phyloP scores from a whole-genome alignment of 2,329 filamentous ascomycete species.

The Aspergillus quadricinctus region DNA sequence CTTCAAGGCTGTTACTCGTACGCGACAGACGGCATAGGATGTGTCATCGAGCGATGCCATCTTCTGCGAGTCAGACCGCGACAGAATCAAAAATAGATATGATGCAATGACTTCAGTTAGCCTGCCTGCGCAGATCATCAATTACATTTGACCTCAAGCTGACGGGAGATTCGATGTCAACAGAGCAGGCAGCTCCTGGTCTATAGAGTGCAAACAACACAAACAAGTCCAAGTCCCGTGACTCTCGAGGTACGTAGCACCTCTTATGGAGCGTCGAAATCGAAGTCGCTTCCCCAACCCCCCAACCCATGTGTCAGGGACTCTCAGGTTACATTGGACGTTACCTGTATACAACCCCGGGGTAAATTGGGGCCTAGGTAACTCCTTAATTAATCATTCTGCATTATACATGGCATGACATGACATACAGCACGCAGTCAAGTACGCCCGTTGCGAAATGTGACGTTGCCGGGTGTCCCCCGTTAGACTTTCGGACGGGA shows the following conservation, averaged over 20 bases:
- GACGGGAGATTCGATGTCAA: neutral
- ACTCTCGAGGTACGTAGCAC: neutral
- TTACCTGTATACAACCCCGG: neutral
- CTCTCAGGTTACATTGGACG: neutral
- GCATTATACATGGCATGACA: conserved; percentile 4
- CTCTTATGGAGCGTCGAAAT: neutral
- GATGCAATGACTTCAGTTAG: neutral
- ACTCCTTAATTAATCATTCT: conserved; percentile 4
- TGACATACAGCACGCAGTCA: neutral
- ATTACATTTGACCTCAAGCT: neutral
- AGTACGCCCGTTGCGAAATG: conserved; percentile 7
- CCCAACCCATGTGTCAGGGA: neutral
- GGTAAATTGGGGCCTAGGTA: neutral
- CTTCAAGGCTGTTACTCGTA: neutral
- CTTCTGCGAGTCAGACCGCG: too few relatives aligned
- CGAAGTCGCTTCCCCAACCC: neutral
- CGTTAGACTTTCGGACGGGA: conserved; percentile 2
- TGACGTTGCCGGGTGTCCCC: conserved; percentile 1
- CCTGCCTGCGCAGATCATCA: neutral
- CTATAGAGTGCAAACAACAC: conserved; percentile 6
- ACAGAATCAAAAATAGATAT: neutral
- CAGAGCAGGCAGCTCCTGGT: neutral
- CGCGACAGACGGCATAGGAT: neutral
- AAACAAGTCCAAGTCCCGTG: conserved; percentile 1
- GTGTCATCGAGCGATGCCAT: neutral